A percentile compares a stretch with the other conserved stretches of the same genome.
Conservation (phyloP, 2,329 filamentous ascomycete species). For the Helicocarpus griseus region DNA sequence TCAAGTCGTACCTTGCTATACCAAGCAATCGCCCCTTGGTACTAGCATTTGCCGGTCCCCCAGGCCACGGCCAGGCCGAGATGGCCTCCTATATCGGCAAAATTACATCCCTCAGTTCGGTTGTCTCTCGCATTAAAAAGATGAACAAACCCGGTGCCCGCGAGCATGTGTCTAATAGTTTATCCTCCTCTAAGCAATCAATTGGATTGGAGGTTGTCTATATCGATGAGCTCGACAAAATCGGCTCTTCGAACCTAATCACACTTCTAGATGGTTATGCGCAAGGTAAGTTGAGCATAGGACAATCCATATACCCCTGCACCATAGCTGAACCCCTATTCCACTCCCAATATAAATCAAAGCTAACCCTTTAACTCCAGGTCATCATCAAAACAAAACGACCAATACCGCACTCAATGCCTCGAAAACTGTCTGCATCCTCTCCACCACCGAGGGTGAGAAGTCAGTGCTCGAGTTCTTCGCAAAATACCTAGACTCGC, state of each 20-base stretch:
- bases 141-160: neutral
- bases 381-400: neutral
- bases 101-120: neutral
- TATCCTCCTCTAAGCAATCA: neutral
- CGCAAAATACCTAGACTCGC: neutral
- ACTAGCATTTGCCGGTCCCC: slow-evolving; percentile 10
- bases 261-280: slow-evolving; percentile 35
- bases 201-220: slow-evolving; percentile 3
- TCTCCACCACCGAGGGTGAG: slow-evolving; percentile 25
- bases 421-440: slow-evolving; percentile 31
- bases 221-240: slow-evolving; percentile 10
- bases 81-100: slow-evolving; percentile 8
- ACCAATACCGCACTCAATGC: neutral
- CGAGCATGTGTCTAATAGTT: neutral
- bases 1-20: slow-evolving; percentile 5
- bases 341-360: slow-evolving; percentile 27
- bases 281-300: slow-evolving; percentile 4
- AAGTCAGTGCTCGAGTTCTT: slow-evolving; percentile 9
- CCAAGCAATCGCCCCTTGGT: slow-evolving; percentile 3
- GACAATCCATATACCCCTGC: neutral
- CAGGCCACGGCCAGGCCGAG: slow-evolving; percentile 10
- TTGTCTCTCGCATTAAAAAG: neutral
- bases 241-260: slow-evolving; percentile 38
- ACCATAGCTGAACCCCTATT: neutral
- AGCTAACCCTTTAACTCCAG: neutral